These are phyloP conservation scores for Chaetomium sp. DNA, from an alignment of 2,329 filamentous ascomycete species.

Conservation along the genomic window DNA sequence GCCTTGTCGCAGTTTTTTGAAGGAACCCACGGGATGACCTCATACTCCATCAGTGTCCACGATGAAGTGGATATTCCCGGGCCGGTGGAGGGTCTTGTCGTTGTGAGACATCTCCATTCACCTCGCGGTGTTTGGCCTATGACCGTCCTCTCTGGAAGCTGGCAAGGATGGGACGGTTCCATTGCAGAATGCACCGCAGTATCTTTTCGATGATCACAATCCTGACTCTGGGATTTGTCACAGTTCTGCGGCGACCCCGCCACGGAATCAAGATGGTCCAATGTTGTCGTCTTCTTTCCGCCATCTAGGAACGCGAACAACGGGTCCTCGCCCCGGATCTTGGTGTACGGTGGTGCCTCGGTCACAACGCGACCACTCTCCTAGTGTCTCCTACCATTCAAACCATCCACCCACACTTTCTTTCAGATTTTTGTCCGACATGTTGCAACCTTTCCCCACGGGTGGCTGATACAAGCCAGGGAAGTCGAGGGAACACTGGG, in stretches of 20 bases:
- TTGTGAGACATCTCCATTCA: background rate
- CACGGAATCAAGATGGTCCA: constrained; percentile 5
- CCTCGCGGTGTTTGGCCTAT: constrained; percentile 1
- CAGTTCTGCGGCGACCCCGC: background rate
- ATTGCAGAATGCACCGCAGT: background rate
- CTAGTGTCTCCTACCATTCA: too few species aligned
- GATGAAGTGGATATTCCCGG: constrained; percentile 3
- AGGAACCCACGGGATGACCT: constrained; percentile 11
- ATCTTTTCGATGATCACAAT: constrained; percentile 10
- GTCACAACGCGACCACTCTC: background rate
- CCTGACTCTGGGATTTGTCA: constrained; percentile 7
- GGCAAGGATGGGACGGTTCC: background rate
- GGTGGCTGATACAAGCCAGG: background rate
- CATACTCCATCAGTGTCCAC: constrained; percentile 6
- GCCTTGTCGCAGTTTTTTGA: background rate
- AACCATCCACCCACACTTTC: too few species aligned
- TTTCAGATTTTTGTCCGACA: background rate
- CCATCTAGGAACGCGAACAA: constrained; percentile 5
- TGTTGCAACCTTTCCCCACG: constrained; percentile 5
- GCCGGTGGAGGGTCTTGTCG: constrained; percentile 4
- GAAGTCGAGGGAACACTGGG: background rate
- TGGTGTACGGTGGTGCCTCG: background rate
- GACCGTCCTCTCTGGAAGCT: background rate
- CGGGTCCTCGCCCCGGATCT: background rate
- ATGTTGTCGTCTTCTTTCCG: constrained; percentile 2